phyloP scores from a whole-genome alignment of 2,329 filamentous ascomycete genomes.

The Microascus cirrosus region DNA sequence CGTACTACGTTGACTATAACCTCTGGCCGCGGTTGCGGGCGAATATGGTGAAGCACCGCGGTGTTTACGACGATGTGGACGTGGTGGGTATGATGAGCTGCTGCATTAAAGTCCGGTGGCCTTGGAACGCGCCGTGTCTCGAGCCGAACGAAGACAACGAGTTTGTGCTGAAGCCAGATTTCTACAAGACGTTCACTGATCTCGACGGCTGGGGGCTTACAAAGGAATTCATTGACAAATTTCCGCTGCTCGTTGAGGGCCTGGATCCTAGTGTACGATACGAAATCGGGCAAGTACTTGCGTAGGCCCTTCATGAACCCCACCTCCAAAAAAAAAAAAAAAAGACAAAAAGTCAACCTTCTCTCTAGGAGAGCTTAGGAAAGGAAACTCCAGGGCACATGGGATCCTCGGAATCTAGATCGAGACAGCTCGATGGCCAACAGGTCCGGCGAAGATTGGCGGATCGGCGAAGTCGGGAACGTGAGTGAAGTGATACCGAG shows the following conservation, averaged over 20 bases:
- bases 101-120: neutral
- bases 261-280: neutral
- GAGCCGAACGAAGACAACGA: neutral
- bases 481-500: too few species aligned
- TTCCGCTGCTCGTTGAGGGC: neutral
- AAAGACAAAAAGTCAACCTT: too few species aligned
- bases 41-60: neutral
- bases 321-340: too few species aligned
- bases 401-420: too few species aligned
- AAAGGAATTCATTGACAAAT: neutral
- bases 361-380: too few species aligned
- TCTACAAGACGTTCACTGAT: neutral
- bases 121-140: neutral
- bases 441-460: too few species aligned
- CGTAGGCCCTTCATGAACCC: too few species aligned
- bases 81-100: neutral
- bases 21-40: neutral
- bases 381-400: too few species aligned
- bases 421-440: too few species aligned
- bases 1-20: neutral
- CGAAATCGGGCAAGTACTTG: neutral
- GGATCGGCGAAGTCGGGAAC: too few species aligned
- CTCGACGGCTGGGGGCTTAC: neutral
- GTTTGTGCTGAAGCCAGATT: neutral
- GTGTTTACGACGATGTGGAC: neutral